A percentile compares a stretch with the other conserved stretches of the same genome.
Evolutionary conservation across 768 basidiomycete species (phyloP).

Genomic region (Suillus alpinus): DNA sequence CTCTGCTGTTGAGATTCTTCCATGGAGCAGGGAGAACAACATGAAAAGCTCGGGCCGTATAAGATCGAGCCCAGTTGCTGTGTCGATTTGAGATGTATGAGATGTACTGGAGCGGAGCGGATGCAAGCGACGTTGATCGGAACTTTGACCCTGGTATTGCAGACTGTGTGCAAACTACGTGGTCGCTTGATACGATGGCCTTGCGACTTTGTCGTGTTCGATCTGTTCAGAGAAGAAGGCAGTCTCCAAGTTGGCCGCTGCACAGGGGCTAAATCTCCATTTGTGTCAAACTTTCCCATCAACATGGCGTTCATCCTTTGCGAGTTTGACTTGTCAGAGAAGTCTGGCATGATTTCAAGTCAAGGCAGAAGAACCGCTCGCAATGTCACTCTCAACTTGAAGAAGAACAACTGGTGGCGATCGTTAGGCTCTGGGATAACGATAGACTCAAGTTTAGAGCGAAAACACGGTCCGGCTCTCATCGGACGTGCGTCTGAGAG

Average conservation of each 20-base stretch:
- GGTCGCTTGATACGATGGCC: not conserved
- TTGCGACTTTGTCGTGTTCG: constrained; percentile 2
- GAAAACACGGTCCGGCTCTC: not conserved
- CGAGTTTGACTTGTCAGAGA: not conserved
- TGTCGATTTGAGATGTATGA: not conserved
- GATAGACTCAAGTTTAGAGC: constrained; percentile 1
- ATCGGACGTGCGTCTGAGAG: constrained; percentile 5
- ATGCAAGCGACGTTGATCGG: not conserved
- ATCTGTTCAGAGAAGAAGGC: not conserved
- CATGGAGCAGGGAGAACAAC: not conserved
- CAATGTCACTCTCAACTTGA: constrained; percentile 2
- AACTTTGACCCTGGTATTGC: not conserved
- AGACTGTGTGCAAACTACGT: not conserved
- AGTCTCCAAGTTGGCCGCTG: not conserved
- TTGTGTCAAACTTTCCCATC: constrained; percentile 4
- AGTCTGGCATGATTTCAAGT: constrained; percentile 7
- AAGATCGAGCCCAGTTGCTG: not conserved
- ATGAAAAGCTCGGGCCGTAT: not conserved
- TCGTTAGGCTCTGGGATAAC: not conserved
- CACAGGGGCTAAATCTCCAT: constrained; percentile 1
- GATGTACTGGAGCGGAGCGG: not conserved
- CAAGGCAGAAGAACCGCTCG: constrained; percentile 9
- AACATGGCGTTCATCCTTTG: not conserved
- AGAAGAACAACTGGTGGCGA: not conserved
- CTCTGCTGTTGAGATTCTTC: not conserved